Evolutionary conservation across 768 basidiomycete species (phyloP).

Genomic region (Suillus lakei): DNA sequence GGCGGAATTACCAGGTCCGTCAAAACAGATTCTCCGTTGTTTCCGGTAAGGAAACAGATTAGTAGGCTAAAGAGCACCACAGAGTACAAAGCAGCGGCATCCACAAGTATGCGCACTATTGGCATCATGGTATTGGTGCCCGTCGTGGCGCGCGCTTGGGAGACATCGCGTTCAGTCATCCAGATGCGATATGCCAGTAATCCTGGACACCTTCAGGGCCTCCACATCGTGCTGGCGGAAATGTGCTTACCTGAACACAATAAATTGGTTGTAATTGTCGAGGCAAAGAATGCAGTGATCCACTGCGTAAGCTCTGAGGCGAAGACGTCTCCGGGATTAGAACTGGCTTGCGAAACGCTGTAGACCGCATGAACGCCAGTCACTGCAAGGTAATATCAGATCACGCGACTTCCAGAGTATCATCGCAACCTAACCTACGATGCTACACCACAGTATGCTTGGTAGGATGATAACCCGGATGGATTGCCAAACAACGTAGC

Average conservation of each 20-base stretch:
- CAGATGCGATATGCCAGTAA: slow-evolving; percentile 6
- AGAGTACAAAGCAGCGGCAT: slow-evolving; percentile 12
- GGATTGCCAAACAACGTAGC: not conserved
- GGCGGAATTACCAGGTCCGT: too few relatives aligned
- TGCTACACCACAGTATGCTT: too few relatives aligned
- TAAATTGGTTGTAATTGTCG: slow-evolving; percentile 5
- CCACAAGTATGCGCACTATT: slow-evolving; percentile 6
- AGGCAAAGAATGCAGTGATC: too few relatives aligned
- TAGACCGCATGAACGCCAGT: too few relatives aligned
- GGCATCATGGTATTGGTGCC: not conserved
- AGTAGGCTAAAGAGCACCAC: slow-evolving; percentile 9
- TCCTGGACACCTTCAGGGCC: too few relatives aligned
- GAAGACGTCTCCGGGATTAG: slow-evolving; percentile 1
- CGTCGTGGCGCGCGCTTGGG: not conserved
- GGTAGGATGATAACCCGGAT: too few relatives aligned
- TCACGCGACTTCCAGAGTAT: too few relatives aligned
- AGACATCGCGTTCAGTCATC: slow-evolving; percentile 4
- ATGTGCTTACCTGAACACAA: slow-evolving; percentile 5
- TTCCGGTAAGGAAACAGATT: slow-evolving; percentile 1
- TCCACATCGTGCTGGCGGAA: not conserved
- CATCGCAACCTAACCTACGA: too few relatives aligned
- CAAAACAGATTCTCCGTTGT: too few relatives aligned
- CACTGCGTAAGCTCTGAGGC: slow-evolving; percentile 3
- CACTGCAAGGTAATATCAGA: too few relatives aligned
- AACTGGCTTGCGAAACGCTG: slow-evolving; percentile 1